Evolutionary conservation across 2,329 filamentous ascomycete species (phyloP).

Genomic region (Pestalotiopsis sp.): DNA sequence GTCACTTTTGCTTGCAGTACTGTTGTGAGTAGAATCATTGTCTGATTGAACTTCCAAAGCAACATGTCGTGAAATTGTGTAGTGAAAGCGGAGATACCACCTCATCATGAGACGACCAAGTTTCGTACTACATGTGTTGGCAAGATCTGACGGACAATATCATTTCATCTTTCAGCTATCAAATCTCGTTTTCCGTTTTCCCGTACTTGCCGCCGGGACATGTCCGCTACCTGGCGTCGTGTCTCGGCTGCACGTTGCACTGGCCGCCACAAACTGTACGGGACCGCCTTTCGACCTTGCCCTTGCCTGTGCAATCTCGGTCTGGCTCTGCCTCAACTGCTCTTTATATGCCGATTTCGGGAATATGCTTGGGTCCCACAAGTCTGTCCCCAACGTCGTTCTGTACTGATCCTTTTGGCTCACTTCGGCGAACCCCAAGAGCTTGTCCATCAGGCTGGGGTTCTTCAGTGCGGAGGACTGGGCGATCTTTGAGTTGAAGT

Average conservation of each 20-base stretch:
- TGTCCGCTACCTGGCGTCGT: constrained; percentile 26
- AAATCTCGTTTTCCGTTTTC: constrained; percentile 38
- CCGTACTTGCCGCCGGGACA: constrained; percentile 27
- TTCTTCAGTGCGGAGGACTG: constrained; percentile 70
- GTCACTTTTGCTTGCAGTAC: too few species aligned
- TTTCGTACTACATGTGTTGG: not conserved
- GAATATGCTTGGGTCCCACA: constrained; percentile 62
- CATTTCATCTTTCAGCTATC: constrained; percentile 27
- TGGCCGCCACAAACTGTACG: constrained; percentile 52
- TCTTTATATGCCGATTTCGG: constrained; percentile 57
- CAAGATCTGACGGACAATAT: not conserved
- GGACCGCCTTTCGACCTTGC: constrained; percentile 45
- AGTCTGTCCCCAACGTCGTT: constrained; percentile 57
- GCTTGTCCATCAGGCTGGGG: constrained; percentile 71
- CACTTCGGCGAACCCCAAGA: constrained; percentile 68
- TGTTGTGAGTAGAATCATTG: too few species aligned
- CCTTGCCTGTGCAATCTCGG: constrained; percentile 45
- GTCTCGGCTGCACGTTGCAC: constrained; percentile 13
- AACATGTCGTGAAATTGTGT: too few species aligned
- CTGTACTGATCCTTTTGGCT: constrained; percentile 62
- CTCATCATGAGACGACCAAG: not conserved
- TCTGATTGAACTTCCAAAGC: too few species aligned
- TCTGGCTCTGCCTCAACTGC: constrained; percentile 51
- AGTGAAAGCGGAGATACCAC: not conserved
- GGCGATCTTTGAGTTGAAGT: constrained; percentile 78